phyloP scores from a whole-genome alignment of 352 stramenopile genomes.

The Globisporangium emineosum region DNA sequence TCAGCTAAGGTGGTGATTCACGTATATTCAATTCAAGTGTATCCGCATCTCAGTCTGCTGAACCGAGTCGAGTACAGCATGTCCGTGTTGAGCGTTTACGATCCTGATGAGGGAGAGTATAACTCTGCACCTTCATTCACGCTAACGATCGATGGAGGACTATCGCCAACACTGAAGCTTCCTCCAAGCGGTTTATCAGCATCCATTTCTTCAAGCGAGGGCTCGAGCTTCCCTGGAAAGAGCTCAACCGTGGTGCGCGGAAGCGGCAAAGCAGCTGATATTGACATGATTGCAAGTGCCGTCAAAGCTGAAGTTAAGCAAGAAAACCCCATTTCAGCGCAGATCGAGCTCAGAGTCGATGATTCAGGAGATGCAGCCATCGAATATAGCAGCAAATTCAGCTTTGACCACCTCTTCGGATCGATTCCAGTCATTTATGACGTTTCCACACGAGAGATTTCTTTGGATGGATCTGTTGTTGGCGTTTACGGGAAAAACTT shows the following conservation, averaged over 20 bases:
- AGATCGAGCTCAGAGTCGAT: constrained; percentile 9
- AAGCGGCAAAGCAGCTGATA: constrained; percentile 14
- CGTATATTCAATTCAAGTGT: constrained; percentile 12
- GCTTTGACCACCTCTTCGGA: constrained; percentile 14
- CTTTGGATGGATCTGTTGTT: constrained; percentile 17
- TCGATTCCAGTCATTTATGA: constrained; percentile 16
- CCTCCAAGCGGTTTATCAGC: constrained; percentile 4
- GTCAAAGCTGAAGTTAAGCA: constrained; percentile 10
- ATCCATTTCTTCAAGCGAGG: neutral
- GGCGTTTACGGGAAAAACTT: constrained; percentile 18
- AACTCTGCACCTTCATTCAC: constrained; percentile 25
- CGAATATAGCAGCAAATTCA: constrained; percentile 2
- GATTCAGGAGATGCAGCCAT: neutral
- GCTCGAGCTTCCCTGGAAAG: neutral
- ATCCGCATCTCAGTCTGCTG: constrained; percentile 23
- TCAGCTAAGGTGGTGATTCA: constrained; percentile 2
- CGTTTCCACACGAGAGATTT: constrained; percentile 13
- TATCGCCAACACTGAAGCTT: constrained; percentile 14
- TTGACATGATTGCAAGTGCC: constrained; percentile 10
- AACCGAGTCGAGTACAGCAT: constrained; percentile 23
- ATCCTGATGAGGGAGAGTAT: constrained; percentile 34
- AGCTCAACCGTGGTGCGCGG: constrained; percentile 3
- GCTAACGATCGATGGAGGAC: constrained; percentile 14
- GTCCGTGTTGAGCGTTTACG: constrained; percentile 17
- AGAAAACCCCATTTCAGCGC: constrained; percentile 16